Base-by-base conservation (phyloP, 306 rosid genomes). In the Vigna radiata region DNA sequence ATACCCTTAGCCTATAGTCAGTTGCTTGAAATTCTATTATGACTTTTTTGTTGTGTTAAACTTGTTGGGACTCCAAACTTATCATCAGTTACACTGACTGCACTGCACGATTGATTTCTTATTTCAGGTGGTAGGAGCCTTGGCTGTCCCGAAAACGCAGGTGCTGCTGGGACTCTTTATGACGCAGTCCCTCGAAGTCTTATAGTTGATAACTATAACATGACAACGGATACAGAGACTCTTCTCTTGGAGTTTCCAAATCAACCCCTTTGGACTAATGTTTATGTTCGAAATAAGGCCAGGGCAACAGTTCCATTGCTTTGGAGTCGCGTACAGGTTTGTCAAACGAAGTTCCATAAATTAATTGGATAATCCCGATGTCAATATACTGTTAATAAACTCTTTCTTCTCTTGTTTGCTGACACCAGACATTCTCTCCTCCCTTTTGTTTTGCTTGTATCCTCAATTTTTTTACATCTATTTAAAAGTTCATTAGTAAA, bases 291-390 rank as follows among this genome's bases (percentile, higher is more conserved):
- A 54, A 91, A 96, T 81, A 88, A 86, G 87, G 99, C 99, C 21
- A 89, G 97, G 90, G 99, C 98, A 66, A 81, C 96, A 6, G 98
- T 96, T 78, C 99, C 99, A 63, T 84, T 96, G 89, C 97, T 91
- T 61, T 96, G 99, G 99, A 96, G 99, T 77, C 97, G 98, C 44
- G 99, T 96, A 72, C 99, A 96, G 98, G 99, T 96, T 86, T n/a
- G 97, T 79, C 54, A 50, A 52, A 64, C 43, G 72, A 73, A 65
- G 62, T 76, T 70, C n/a, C 29, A 11, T 63, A 82, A 37, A 53
- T 60, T 46, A 21, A 59, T 56, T 75, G 52, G 68, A 75, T 29
- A 43, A 49, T 50, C 41, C n/a, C 72, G 7, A 27, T 49, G 27
- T 31, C 25, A 11, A 31, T 63, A 43, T 56, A 29, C 78, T 73